A percentile compares a stretch with the other conserved stretches of the same genome.
Conservation (phyloP, 768 basidiomycete genomes). For the Termitomyces sp. region DNA sequence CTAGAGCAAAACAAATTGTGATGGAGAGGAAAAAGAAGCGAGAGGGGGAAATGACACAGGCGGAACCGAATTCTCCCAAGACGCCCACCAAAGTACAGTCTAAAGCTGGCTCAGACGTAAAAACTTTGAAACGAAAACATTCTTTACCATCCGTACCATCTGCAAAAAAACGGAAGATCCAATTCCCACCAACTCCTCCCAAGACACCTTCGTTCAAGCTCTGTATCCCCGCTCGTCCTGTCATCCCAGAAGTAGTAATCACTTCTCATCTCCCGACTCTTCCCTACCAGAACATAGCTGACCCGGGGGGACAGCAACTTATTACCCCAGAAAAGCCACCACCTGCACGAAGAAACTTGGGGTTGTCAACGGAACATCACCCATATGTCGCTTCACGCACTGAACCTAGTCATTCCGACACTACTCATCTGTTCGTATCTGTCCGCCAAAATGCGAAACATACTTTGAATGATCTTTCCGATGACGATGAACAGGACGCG, state of each 20-base stretch:
- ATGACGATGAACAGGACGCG: slow-evolving; percentile 9
- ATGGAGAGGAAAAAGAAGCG: slow-evolving; percentile 51
- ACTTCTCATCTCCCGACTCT: slow-evolving; percentile 7
- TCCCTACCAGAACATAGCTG: neutral
- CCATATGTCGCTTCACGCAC: neutral
- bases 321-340: slow-evolving; percentile 16
- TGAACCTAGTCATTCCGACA: neutral
- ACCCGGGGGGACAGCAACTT: slow-evolving; percentile 2
- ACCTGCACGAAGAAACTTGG: neutral
- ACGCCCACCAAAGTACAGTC: neutral
- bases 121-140: slow-evolving; percentile 9
- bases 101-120: slow-evolving; percentile 1
- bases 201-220: slow-evolving; percentile 11
- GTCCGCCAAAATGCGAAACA: neutral
- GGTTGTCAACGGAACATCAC: too few species aligned
- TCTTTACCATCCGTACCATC: slow-evolving; percentile 3
- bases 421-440: neutral
- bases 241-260: slow-evolving; percentile 13
- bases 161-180: slow-evolving; percentile 14
- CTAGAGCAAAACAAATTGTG: slow-evolving; percentile 45
- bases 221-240: slow-evolving; percentile 12
- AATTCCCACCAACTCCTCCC: slow-evolving; percentile 12
- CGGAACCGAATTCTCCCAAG: neutral
- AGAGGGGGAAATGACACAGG: slow-evolving; percentile 36
- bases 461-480: neutral